Conservation (phyloP, 1,284 basidiomycete genomes). For the Cryptococcus sp. region DNA sequence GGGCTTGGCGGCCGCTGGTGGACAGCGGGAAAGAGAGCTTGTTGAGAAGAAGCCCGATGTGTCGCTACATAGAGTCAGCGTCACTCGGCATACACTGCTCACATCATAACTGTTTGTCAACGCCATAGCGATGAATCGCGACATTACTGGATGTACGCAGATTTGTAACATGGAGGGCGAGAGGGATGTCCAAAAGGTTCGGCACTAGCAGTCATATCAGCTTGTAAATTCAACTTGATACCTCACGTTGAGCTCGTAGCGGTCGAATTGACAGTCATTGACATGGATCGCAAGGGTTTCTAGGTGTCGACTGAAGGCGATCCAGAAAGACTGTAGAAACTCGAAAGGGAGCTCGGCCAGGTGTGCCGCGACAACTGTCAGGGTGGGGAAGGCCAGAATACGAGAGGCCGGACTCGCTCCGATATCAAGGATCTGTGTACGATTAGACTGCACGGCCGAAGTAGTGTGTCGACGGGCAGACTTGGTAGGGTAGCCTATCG, state of each 20-base stretch:
- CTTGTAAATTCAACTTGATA: not conserved
- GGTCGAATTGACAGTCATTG: constrained; percentile 31
- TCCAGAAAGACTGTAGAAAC: constrained; percentile 29
- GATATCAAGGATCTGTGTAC: too few relatives aligned
- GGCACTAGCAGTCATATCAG: constrained; percentile 25
- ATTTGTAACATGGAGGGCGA: constrained; percentile 20
- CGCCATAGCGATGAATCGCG: constrained; percentile 22
- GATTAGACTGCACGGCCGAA: not conserved
- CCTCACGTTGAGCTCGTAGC: constrained; percentile 41
- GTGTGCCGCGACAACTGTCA: constrained; percentile 18
- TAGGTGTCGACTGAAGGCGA: constrained; percentile 35
- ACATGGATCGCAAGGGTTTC: constrained; percentile 32
- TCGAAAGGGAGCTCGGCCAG: constrained; percentile 6
- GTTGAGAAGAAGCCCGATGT: constrained; percentile 30
- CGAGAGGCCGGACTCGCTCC: not conserved
- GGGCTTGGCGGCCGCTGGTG: constrained; percentile 15
- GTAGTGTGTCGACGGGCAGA: constrained; percentile 24
- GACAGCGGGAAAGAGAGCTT: constrained; percentile 28
- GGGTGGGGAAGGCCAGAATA: constrained; percentile 24
- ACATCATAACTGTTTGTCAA: constrained; percentile 32
- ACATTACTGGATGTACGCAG: constrained; percentile 24
- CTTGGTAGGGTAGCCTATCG: not conserved
- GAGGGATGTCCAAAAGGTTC: constrained; percentile 36
- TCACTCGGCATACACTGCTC: constrained; percentile 17
- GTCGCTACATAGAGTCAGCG: constrained; percentile 27